A percentile compares a stretch with the other conserved stretches of the same genome.
These are phyloP conservation scores for Sclerotiophoma versabilis DNA, from an alignment of 2,329 filamentous ascomycete genomes.

Conservation along the genomic window DNA sequence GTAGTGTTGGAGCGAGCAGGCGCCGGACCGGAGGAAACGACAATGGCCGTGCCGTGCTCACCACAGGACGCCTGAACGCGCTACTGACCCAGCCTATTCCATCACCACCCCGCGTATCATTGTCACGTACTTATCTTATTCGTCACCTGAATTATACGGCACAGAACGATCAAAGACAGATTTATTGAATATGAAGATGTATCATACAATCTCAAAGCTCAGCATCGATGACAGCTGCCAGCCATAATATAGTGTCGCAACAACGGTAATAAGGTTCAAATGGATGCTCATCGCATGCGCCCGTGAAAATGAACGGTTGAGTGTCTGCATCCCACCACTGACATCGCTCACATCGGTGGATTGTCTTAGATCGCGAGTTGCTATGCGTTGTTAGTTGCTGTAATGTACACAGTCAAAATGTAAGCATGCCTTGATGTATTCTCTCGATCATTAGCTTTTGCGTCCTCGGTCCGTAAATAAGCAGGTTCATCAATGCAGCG, in stretches of 20 bases:
- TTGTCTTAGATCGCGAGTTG: slow-evolving; percentile 23
- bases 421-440: slow-evolving; percentile 34
- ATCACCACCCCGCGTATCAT: background rate
- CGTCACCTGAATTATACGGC: background rate
- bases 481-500: slow-evolving; percentile 48
- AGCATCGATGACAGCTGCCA: slow-evolving; percentile 30
- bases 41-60: slow-evolving; percentile 8
- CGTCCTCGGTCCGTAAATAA: slow-evolving; percentile 48
- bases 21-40: slow-evolving; percentile 1
- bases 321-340: slow-evolving; percentile 26
- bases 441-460: slow-evolving; percentile 45
- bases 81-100: background rate
- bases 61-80: background rate
- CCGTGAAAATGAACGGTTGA: slow-evolving; percentile 46
- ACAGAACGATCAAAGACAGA: background rate
- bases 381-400: slow-evolving; percentile 16
- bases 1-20: background rate
- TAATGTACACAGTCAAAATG: too few species aligned
- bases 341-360: background rate
- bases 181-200: background rate
- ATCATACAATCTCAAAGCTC: slow-evolving; percentile 1
- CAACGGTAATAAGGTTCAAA: slow-evolving; percentile 51
- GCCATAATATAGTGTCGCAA: slow-evolving; percentile 39
- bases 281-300: slow-evolving; percentile 55
- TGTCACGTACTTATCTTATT: background rate